These are phyloP conservation scores for Coniochaeta hoffmannii DNA, from an alignment of 2,329 filamentous ascomycete species.

Conservation along the genomic window DNA sequence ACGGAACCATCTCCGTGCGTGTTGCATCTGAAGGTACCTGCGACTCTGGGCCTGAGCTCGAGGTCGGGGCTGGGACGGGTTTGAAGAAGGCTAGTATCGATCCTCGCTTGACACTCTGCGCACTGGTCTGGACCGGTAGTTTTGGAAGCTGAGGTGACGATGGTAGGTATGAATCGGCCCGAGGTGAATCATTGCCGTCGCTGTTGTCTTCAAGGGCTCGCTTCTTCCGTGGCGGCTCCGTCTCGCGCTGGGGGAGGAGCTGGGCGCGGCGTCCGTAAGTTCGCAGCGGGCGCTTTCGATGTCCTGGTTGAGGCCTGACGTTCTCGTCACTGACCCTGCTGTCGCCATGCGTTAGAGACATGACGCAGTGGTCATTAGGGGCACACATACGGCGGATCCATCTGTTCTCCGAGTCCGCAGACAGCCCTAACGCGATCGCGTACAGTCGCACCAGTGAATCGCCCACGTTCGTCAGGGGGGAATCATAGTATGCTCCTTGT, in stretches of 20 bases:
- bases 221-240: conserved; percentile 6
- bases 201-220: conserved; percentile 1
- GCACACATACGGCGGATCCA: not conserved
- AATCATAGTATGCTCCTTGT: not conserved
- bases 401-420: not conserved
- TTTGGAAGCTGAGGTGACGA: conserved; percentile 5
- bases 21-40: not conserved
- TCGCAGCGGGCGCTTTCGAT: conserved; percentile 22
- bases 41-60: not conserved
- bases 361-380: not conserved
- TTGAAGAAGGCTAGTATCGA: conserved; percentile 21
- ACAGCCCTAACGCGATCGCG: not conserved
- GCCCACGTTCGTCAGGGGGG: not conserved
- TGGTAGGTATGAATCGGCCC: not conserved
- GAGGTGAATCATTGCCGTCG: not conserved
- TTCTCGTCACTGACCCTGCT: not conserved
- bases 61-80: conserved; percentile 7
- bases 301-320: conserved; percentile 3
- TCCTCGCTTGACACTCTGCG: conserved; percentile 6
- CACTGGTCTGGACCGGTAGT: conserved; percentile 1
- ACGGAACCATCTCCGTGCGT: conserved; percentile 1
- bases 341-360: not conserved
- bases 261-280: conserved; percentile 27
- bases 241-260: conserved; percentile 11
- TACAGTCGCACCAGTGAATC: not conserved